Conservation (phyloP, 2,329 filamentous ascomycete genomes). For the Ophiostoma tasmaniense region DNA sequence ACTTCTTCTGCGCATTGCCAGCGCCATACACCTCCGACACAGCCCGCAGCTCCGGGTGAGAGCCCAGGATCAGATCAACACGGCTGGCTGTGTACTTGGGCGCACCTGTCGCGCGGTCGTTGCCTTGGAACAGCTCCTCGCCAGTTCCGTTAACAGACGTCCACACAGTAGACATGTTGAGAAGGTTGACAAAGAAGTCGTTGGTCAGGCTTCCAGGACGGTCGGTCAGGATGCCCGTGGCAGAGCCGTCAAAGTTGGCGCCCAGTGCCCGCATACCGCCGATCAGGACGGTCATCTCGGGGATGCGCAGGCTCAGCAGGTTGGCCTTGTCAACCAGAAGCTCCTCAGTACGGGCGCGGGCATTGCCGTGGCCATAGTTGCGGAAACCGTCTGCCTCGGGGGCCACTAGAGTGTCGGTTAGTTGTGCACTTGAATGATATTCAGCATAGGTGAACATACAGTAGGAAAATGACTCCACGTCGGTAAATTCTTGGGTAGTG, state of each 20-base stretch:
- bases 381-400: constrained; percentile 69
- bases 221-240: constrained; percentile 59
- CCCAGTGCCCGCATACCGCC: constrained; percentile 64
- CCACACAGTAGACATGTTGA: constrained; percentile 60
- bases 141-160: constrained; percentile 37
- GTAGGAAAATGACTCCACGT: constrained; percentile 53
- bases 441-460: too few species aligned
- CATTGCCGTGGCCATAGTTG: constrained; percentile 60
- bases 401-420: constrained; percentile 39
- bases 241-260: constrained; percentile 62
- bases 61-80: constrained; percentile 61
- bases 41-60: constrained; percentile 65
- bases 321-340: constrained; percentile 64
- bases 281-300: constrained; percentile 61
- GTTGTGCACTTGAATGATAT: too few species aligned
- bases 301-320: constrained; percentile 60
- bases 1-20: constrained; percentile 51
- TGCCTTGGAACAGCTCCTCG: constrained; percentile 51
- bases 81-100: constrained; percentile 64
- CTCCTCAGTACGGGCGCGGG: constrained; percentile 57
- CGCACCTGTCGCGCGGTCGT: constrained; percentile 55
- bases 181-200: constrained; percentile 75
- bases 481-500: constrained; percentile 63
- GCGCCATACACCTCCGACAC: constrained; percentile 61
- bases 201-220: constrained; percentile 62